A percentile compares a stretch with the other conserved stretches of the same genome.
phyloP scores from a whole-genome alignment of 1,284 basidiomycete species.

The Cystobasidium pallidum region DNA sequence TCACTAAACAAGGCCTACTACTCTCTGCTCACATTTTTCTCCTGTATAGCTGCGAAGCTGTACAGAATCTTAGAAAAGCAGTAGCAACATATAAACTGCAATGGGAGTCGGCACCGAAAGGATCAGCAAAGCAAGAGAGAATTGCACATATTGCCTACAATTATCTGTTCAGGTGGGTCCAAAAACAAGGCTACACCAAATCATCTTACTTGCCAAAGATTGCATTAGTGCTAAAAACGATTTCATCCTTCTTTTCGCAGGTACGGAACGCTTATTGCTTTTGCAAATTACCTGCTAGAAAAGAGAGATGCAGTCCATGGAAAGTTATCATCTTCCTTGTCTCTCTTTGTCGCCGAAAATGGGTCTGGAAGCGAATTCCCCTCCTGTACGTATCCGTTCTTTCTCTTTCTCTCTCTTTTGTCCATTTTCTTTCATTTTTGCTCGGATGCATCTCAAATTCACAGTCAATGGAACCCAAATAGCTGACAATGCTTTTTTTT shows the following conservation, averaged over 20 bases:
- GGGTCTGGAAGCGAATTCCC: slow-evolving; percentile 33
- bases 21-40: neutral
- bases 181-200: slow-evolving; percentile 40
- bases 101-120: slow-evolving; percentile 76
- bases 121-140: slow-evolving; percentile 73
- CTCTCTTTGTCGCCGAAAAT: slow-evolving; percentile 1
- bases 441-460: no score
- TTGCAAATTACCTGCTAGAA: slow-evolving; percentile 93
- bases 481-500: no score
- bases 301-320: slow-evolving; percentile 28
- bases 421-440: no score
- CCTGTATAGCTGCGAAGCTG: slow-evolving; percentile 62
- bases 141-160: slow-evolving; percentile 73
- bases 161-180: slow-evolving; percentile 48
- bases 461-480: no score
- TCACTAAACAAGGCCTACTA: no score
- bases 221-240: no score
- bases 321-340: slow-evolving; percentile 33
- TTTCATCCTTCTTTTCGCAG: slow-evolving; percentile 57
- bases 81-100: slow-evolving; percentile 94
- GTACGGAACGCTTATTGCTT: slow-evolving; percentile 90
- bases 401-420: no score
- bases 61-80: slow-evolving; percentile 88
- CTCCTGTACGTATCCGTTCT: no score
- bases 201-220: no score